Conservation (phyloP, 2,329 filamentous ascomycete species). For the Diaporthe destruens region DNA sequence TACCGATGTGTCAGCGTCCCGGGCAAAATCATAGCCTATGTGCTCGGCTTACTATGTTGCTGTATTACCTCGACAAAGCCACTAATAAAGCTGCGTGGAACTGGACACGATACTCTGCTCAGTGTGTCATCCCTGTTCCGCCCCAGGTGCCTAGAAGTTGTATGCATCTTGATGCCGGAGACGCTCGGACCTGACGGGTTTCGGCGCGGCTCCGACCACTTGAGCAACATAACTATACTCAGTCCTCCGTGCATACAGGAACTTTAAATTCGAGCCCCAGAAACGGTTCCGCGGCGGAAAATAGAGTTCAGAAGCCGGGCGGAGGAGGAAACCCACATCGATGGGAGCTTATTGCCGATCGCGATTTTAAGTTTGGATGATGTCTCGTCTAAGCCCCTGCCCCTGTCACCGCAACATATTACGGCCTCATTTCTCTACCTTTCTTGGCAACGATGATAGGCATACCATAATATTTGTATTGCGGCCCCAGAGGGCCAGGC, state of each 20-base stretch:
- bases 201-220: constrained; percentile 10
- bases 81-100: background rate
- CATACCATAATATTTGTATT: background rate
- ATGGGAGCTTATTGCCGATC: constrained; percentile 28
- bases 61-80: too few relatives aligned
- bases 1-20: background rate
- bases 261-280: constrained; percentile 6
- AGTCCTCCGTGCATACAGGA: constrained; percentile 4
- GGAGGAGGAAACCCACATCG: constrained; percentile 2
- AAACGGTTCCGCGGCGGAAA: background rate
- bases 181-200: background rate
- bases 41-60: background rate
- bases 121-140: background rate
- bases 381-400: constrained; percentile 23
- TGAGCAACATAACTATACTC: background rate
- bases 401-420: constrained; percentile 20
- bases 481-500: background rate
- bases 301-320: constrained; percentile 15
- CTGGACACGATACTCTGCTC: background rate
- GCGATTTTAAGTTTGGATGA: constrained; percentile 31
- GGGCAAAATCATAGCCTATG: background rate
- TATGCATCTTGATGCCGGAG: background rate
- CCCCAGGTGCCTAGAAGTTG: background rate
- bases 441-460: constrained; percentile 14
- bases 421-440: constrained; percentile 21